phyloP scores from a whole-genome alignment of 2,329 filamentous ascomycete species.

The Chaetomium olivaceum region DNA sequence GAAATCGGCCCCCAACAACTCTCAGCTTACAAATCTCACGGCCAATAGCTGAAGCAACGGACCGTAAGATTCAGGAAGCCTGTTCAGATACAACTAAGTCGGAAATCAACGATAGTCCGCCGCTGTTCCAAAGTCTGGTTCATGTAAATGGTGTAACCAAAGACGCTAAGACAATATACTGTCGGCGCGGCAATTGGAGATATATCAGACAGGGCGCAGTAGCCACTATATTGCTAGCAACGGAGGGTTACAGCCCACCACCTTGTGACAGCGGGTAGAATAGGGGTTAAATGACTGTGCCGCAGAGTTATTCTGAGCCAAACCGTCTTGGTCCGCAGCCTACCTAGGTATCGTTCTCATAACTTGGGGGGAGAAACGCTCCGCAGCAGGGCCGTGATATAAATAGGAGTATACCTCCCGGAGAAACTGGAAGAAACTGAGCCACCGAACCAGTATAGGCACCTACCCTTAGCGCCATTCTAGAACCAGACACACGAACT shows the following conservation, averaged over 20 bases:
- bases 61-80: not conserved
- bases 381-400: too few species aligned
- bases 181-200: not conserved
- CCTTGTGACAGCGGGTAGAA: not conserved
- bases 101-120: not conserved
- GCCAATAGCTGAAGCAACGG: not conserved
- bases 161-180: not conserved
- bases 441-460: too few species aligned
- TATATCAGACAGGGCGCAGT: not conserved
- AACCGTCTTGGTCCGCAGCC: not conserved
- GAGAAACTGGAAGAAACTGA: too few species aligned
- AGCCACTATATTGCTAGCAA: not conserved
- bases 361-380: too few species aligned
- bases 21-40: not conserved
- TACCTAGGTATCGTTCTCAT: not conserved
- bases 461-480: too few species aligned
- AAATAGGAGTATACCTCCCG: too few species aligned
- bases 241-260: not conserved
- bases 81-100: not conserved
- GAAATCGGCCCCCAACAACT: not conserved
- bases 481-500: too few species aligned
- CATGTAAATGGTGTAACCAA: not conserved
- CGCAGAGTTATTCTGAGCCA: not conserved
- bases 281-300: conserved; percentile 8
- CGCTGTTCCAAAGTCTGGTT: not conserved